Base-by-base conservation (phyloP, 1,139 yeast genomes). In the Suhomyces maxii region DNA sequence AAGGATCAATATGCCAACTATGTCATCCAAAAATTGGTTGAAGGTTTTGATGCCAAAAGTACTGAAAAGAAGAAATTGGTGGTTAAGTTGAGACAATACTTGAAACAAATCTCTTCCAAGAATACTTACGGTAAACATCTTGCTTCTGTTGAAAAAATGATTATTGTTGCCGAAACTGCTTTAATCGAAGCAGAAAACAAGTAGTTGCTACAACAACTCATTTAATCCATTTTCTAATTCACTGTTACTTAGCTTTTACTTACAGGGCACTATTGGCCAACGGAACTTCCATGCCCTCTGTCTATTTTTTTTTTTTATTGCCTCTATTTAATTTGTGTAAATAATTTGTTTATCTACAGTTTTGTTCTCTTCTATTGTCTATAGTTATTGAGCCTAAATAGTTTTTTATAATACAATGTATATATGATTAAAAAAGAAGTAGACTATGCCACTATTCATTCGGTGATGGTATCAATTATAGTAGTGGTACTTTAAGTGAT, bases 1-100 rank as follows among this genome's bases (percentile, higher is more conserved):
- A 89, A 89, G 64, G 99, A 93, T 66, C 99, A 93, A 64, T 95
- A 86, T 69, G 99, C 98, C 18, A 93, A 93, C 66, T 93, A 93
- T 63, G 99, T 93, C 39, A 89, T 93, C 47, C 99, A 93, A 67
- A 93, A 93, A 64, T 77, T 95, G 58, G 90, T 93, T 35, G 97
- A 89, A 56, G 87, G 88, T 3, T 74, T 75, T 53, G 77, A 71
- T 55, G 80, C 95, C 8, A 79, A 77, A 50, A 86, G 87, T 44
- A 77, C 76, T 33, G 89, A 89, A 53, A 84, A 84, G 68, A 76
- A 70, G 42, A 61, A 79, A 32, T 72, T 86, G 54, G 85, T 86
- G 41, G 69, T 76, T 42, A 83, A 83, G 53, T 80, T 84, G 51
- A 75, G 83, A 60, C 82, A 82, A 46, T 83, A 83, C 58, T 71